Evolutionary conservation across 495 filamentous ascomycete species (phyloP), one percentile per base, ranked within the genome.

Genomic region (Podospora bellae-mahoneyi): DNA sequence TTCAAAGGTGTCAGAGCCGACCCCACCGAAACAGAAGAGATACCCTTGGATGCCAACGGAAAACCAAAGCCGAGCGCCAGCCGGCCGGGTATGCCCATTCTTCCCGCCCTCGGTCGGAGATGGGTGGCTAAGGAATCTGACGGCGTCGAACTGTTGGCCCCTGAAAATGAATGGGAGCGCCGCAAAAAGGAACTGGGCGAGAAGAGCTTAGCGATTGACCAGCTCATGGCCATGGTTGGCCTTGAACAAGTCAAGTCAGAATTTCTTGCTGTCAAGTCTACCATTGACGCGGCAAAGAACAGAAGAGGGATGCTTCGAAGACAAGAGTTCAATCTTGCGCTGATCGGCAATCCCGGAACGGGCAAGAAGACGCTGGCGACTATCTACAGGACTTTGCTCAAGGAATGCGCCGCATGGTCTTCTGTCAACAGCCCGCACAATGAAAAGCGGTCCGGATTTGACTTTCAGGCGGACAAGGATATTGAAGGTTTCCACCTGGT

Each of bases 281-380:
- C 84, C 64, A 80, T 90, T 4, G 85, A 88, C 28, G 78, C 78
- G 2, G 68, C 67, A 2, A 75, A 0, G 63, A 80, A 0, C 70
- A 80, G 1, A 86, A 90, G 72, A 70, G 73, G 27, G 67, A 78
- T 4, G 75, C 84, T 71, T 60, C 87, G 18, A 81, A 68, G 74
- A 0, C 85, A 89, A 60, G 74, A 88, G 23, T 86, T 89, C 71
- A 83, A 85, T 27, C 74, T 80, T 1, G 81, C 82, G 1, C 75
- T 91, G 2, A 77, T 89, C 6, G 89, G 89, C 1, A 90, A 90
- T 69, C 86, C 87, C 6, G 88, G 88, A 44, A 90, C 87, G 57
- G 87, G 87, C 20, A 91, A 91, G 79, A 90, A 87, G 3, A 91
- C 88, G 0, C 83, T 90, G 34, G 89, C 88, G 53, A 81, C 85